phyloP scores from a whole-genome alignment of 768 basidiomycete genomes.

The Astraeus odoratus region DNA sequence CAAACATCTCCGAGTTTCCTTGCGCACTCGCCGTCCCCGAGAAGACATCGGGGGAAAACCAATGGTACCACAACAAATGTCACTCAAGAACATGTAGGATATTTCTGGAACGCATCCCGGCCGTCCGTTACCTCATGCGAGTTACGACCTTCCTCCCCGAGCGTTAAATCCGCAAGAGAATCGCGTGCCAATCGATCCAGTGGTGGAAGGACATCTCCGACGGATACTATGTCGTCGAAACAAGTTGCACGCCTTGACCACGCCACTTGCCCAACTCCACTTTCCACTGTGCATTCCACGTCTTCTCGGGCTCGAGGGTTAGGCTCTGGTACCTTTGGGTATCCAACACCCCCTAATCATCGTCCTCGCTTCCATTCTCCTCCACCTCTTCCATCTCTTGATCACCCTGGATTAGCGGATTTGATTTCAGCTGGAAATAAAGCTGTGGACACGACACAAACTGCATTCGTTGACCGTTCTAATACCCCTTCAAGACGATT shows the following conservation, averaged over 20 bases:
- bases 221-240: conserved; percentile 22
- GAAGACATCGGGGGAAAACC: conserved; percentile 7
- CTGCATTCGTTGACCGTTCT: conserved; percentile 14
- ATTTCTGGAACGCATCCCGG: conserved; percentile 4
- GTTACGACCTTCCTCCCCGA: conserved; percentile 5
- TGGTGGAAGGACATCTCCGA: conserved; percentile 26
- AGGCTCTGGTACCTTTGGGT: conserved; percentile 31
- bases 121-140: conserved; percentile 8
- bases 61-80: conserved; percentile 13
- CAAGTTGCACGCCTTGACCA: conserved; percentile 17
- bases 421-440: conserved; percentile 16
- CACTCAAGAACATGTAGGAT: background rate
- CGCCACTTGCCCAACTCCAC: conserved; percentile 5
- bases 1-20: conserved; percentile 7
- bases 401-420: conserved; percentile 31
- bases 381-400: conserved; percentile 51
- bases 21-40: conserved; percentile 13
- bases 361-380: conserved; percentile 19
- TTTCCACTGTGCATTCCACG: conserved; percentile 15
- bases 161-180: conserved; percentile 13
- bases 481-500: conserved; percentile 16
- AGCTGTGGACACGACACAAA: conserved; percentile 4
- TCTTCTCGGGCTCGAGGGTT: conserved; percentile 22
- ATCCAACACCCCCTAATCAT: conserved; percentile 27
- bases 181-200: conserved; percentile 12